These are phyloP conservation scores for Parietaria judaica DNA, from an alignment of 306 rosid genomes.

Conservation along the genomic window DNA sequence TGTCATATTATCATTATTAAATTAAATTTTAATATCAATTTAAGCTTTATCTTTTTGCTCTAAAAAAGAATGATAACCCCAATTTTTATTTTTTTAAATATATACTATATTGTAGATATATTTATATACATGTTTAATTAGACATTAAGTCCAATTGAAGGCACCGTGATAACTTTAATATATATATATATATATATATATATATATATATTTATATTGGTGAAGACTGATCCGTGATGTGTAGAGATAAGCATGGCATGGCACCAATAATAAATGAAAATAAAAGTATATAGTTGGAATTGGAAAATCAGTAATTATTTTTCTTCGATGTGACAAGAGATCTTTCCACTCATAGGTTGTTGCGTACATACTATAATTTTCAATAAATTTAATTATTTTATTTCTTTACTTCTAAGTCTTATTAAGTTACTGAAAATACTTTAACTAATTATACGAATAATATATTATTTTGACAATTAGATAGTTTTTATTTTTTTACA, in stretches of 20 bases:
- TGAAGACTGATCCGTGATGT: neutral
- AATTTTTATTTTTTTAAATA: too few species aligned
- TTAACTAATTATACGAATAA: too few species aligned
- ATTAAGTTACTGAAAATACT: too few species aligned
- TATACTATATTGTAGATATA: too few species aligned
- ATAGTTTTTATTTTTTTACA: too few species aligned
- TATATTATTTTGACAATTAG: too few species aligned
- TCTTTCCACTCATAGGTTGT: neutral
- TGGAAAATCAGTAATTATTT: neutral
- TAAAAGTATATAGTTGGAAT: neutral
- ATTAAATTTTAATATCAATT: too few species aligned
- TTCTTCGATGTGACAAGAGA: neutral
- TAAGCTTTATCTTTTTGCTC: too few species aligned
- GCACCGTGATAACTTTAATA: neutral
- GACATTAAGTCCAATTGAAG: neutral
- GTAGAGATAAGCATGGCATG: conserved; percentile 3
- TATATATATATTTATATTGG: neutral
- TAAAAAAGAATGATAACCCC: too few species aligned
- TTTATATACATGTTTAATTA: too few species aligned
- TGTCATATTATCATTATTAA: too few species aligned
- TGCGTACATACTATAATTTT: neutral
- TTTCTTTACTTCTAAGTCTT: too few species aligned
- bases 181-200: neutral
- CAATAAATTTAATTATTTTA: neutral
- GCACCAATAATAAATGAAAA: neutral